A percentile compares a stretch with the other conserved stretches of the same genome.
These are phyloP conservation scores for Betula pendula DNA, from an alignment of 306 rosid species.

Conservation along the genomic window DNA sequence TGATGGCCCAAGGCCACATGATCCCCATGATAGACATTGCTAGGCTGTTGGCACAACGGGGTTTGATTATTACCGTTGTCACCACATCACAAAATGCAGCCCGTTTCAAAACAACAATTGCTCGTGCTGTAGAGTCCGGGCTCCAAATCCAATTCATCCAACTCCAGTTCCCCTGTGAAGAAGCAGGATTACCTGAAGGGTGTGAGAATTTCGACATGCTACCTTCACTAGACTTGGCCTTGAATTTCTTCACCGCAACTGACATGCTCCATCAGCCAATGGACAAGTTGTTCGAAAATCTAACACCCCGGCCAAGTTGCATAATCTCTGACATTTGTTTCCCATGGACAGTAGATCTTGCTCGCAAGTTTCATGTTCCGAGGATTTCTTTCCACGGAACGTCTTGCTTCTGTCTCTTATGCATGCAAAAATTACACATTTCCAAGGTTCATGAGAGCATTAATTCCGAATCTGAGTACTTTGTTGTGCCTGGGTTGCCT, in stretches of 20 bases:
- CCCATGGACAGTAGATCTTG: constrained; percentile 48
- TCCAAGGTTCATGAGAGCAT: neutral
- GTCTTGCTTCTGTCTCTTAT: constrained; percentile 44
- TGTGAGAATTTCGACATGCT: constrained; percentile 64
- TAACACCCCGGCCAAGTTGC: constrained; percentile 54
- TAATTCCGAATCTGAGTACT: constrained; percentile 24
- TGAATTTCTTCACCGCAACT: constrained; percentile 28
- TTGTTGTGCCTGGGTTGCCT: constrained; percentile 41
- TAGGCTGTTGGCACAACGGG: constrained; percentile 26
- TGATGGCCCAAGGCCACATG: constrained; percentile 50
- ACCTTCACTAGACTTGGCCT: constrained; percentile 38
- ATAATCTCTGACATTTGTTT: constrained; percentile 56
- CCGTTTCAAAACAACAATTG: constrained; percentile 20
- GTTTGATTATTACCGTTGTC: constrained; percentile 27
- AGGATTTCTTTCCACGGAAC: constrained; percentile 56
- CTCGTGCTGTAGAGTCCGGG: constrained; percentile 23
- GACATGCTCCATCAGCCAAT: constrained; percentile 40
- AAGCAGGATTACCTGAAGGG: constrained; percentile 53
- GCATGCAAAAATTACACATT: constrained; percentile 2
- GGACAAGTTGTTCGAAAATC: constrained; percentile 28
- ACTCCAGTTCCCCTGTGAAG: constrained; percentile 29
- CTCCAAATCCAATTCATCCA: constrained; percentile 8
- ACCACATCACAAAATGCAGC: constrained; percentile 38
- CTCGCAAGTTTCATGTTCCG: constrained; percentile 46
- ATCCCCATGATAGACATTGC: constrained; percentile 47